Conservation (phyloP, 768 basidiomycete genomes). For the Phlebiopsis flavidoalba region DNA sequence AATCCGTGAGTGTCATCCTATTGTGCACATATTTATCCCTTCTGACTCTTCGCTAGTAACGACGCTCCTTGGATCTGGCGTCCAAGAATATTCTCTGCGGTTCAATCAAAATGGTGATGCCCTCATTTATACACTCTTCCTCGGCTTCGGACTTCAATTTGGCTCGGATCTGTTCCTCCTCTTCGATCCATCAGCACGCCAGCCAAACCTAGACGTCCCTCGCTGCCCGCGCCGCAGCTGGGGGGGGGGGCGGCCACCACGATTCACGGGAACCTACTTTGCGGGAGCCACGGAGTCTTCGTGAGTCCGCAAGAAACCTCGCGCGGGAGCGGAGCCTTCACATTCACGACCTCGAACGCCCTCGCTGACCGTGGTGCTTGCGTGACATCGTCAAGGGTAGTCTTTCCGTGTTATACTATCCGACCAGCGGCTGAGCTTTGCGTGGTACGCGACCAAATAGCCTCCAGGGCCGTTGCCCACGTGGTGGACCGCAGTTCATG, state of each 20-base stretch:
- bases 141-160: conserved; percentile 82
- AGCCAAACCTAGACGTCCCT: conserved; percentile 42
- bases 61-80: conserved; percentile 76
- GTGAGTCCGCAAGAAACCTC: conserved; percentile 3
- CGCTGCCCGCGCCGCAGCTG: conserved; percentile 45
- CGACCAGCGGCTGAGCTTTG: conserved; percentile 54
- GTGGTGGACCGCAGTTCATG: conserved; percentile 70
- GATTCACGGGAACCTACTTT: conserved; percentile 62
- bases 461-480: conserved; percentile 78
- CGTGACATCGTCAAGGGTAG: conserved; percentile 50
- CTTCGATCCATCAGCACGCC: conserved; percentile 54
- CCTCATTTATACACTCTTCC: conserved; percentile 79
- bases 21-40: conserved; percentile 8
- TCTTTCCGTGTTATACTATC: no score
- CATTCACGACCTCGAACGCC: conserved; percentile 52
- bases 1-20: conserved; percentile 48
- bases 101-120: conserved; percentile 84
- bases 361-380: conserved; percentile 20
- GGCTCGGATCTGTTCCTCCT: conserved; percentile 78
- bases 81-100: conserved; percentile 84
- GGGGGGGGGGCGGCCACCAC: conserved; percentile 42
- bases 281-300: conserved; percentile 44
- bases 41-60: conserved; percentile 43
- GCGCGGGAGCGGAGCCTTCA: conserved; percentile 44
- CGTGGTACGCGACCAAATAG: no score